These are phyloP conservation scores for Capsicum rhomboideum DNA, from an alignment of 257 asterid species.

Conservation along the genomic window DNA sequence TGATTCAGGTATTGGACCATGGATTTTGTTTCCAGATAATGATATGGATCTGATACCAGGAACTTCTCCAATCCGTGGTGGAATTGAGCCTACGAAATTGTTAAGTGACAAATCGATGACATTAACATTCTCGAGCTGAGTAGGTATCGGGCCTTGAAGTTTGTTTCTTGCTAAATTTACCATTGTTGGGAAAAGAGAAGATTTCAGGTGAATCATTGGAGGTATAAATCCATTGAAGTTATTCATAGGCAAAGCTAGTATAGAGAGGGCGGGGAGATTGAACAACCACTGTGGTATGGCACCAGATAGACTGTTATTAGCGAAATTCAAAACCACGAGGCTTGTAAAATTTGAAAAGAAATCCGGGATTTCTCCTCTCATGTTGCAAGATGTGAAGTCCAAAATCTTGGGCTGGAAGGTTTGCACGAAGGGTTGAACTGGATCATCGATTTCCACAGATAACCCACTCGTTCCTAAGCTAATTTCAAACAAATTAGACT, in stretches of 20 bases:
- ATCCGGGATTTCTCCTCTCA: neutral
- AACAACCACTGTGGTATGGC: conserved; percentile 7
- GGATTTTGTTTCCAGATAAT: neutral
- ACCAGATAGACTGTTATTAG: conserved; percentile 1
- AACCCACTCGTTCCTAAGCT: neutral
- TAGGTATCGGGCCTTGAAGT: conserved; percentile 4
- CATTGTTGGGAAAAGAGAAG: neutral
- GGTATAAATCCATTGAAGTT: conserved; percentile 1
- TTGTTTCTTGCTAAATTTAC: neutral
- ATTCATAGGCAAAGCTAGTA: conserved; percentile 4
- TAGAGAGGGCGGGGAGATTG: conserved; percentile 5
- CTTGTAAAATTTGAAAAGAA: neutral
- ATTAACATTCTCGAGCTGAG: neutral
- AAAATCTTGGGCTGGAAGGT: neutral
- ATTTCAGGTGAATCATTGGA: conserved; percentile 5
- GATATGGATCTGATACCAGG: neutral
- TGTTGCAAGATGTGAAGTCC: neutral
- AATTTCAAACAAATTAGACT: neutral
- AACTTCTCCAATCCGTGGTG: neutral
- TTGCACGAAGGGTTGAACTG: neutral
- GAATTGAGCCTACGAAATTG: neutral
- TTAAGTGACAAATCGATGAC: conserved; percentile 1
- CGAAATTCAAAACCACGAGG: neutral
- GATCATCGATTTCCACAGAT: neutral
- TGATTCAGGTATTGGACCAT: conserved; percentile 3